Conservation (phyloP, 2,329 filamentous ascomycete genomes). For the Arthrobotrys sphaeroides region DNA sequence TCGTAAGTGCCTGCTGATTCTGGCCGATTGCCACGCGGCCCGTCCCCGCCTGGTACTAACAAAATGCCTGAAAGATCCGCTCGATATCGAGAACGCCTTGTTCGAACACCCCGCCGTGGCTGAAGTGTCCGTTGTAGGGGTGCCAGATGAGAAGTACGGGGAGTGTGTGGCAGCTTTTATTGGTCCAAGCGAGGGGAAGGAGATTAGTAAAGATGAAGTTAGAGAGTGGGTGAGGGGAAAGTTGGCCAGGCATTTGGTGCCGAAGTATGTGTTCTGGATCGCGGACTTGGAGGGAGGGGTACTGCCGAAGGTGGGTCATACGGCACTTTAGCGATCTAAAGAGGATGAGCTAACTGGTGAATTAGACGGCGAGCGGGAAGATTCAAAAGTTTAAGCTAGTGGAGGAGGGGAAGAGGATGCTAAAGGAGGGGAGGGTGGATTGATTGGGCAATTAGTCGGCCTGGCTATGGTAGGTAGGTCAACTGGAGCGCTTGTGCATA, state of each 20-base stretch:
- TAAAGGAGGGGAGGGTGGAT: conserved; percentile 29
- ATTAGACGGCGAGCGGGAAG: conserved; percentile 89
- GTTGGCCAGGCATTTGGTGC: conserved; percentile 75
- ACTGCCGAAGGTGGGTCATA: conserved; percentile 67
- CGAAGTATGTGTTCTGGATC: conserved; percentile 61
- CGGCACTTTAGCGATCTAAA: conserved; percentile 77
- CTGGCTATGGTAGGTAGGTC: background rate
- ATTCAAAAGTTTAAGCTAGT: conserved; percentile 74
- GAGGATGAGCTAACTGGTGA: background rate
- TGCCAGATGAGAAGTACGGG: conserved; percentile 83
- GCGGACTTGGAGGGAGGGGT: conserved; percentile 15
- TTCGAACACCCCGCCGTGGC: conserved; percentile 75
- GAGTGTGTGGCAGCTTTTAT: conserved; percentile 89
- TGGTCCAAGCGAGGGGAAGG: conserved; percentile 51
- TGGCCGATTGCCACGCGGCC: no score
- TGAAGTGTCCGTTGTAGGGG: conserved; percentile 83
- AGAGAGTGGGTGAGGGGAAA: conserved; percentile 75
- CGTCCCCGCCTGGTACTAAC: background rate
- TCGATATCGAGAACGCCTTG: conserved; percentile 90
- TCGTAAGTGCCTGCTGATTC: conserved; percentile 41
- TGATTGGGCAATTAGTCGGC: no score
- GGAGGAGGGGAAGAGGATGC: conserved; percentile 45
- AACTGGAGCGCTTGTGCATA: background rate
- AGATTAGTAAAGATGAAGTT: conserved; percentile 70
- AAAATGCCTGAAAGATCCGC: conserved; percentile 70